Evolutionary conservation across 768 basidiomycete species (phyloP), one percentile per base, ranked within the genome.

Genomic region (Kockovaella imperatae): DNA sequence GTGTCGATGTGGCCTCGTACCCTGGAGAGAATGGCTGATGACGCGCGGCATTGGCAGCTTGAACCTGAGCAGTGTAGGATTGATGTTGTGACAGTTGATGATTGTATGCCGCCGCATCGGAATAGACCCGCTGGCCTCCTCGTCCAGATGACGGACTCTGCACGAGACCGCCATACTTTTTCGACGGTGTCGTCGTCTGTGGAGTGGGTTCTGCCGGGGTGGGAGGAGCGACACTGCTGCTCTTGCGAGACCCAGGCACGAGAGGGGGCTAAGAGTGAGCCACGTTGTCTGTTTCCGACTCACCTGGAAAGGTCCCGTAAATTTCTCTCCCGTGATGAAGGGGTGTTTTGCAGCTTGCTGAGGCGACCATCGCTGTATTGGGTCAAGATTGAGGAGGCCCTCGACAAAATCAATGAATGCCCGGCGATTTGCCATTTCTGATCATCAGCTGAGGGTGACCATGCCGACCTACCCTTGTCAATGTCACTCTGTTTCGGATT

Each of bases 381-480:
- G 93, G 64, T 97, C 89, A 74, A 99, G 74, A 68, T 95, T 84
- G 52, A 99, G 77, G 18, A 97, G 77, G 28, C 95, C 95, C 69
- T 86, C 83, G 49, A 90, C 93, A 72, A 99, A 97, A 73, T 99
- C 91, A 72, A 96, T 87, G 74, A 99, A 96, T 13, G 93, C 85
- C 40, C 86, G 79, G 36, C 95, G 80, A 64, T 90, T 88, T 60
- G 89, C 85, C 77, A 91, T 79, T 74, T 97, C 95, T 95, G 36
- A n/a, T 20, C 24, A 36, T 60, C 48, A 52, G 57, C 52, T 24
- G 25, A 5, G 29, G 14, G 13, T 11, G n/a, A 35, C 7, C 38
- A 2, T 18, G 7, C 15, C 43, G 39, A 57, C 77, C 62, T 62
- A 84, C 88, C 88, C 75, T 93, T 93, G 59, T 96, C 91, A 58